These are phyloP conservation scores for Colletotrichum truncatum DNA, from an alignment of 2,329 filamentous ascomycete species.

Conservation along the genomic window DNA sequence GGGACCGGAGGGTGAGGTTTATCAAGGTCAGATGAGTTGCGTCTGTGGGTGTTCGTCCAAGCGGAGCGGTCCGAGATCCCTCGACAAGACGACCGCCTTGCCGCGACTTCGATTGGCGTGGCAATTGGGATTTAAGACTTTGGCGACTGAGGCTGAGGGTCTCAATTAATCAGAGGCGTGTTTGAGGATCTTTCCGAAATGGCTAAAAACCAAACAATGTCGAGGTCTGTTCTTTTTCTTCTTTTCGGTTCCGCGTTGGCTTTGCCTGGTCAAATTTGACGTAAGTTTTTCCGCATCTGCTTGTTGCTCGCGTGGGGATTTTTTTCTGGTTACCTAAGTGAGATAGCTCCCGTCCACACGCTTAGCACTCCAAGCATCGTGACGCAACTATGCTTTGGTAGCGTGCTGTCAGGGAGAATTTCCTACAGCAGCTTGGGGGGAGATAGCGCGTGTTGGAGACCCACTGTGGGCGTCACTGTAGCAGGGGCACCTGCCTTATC, in stretches of 20 bases:
- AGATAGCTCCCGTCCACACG: slow-evolving; percentile 1
- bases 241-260: not conserved
- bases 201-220: slow-evolving; percentile 1
- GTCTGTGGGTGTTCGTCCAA: slow-evolving; percentile 23
- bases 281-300: not conserved
- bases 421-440: slow-evolving; percentile 8
- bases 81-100: not conserved
- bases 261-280: not conserved
- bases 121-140: slow-evolving; percentile 19
- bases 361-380: slow-evolving; percentile 20
- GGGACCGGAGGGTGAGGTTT: slow-evolving; percentile 19
- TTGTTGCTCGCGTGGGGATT: slow-evolving; percentile 2
- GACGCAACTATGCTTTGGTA: slow-evolving; percentile 24
- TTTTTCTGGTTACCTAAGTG: not conserved
- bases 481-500: slow-evolving; percentile 9
- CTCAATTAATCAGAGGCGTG: slow-evolving; percentile 19
- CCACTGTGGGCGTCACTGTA: slow-evolving; percentile 18
- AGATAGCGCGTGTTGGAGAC: slow-evolving; percentile 2
- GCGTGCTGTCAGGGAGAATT: slow-evolving; percentile 18
- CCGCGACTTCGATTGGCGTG: slow-evolving; percentile 11
- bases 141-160: slow-evolving; percentile 24
- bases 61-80: slow-evolving; percentile 20
- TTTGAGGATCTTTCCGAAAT: slow-evolving; percentile 10
- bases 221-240: slow-evolving; percentile 21
- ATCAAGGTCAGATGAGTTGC: slow-evolving; percentile 24